These are phyloP conservation scores for Fusarium sarcochroum DNA, from an alignment of 2,329 filamentous ascomycete species.

Conservation along the genomic window DNA sequence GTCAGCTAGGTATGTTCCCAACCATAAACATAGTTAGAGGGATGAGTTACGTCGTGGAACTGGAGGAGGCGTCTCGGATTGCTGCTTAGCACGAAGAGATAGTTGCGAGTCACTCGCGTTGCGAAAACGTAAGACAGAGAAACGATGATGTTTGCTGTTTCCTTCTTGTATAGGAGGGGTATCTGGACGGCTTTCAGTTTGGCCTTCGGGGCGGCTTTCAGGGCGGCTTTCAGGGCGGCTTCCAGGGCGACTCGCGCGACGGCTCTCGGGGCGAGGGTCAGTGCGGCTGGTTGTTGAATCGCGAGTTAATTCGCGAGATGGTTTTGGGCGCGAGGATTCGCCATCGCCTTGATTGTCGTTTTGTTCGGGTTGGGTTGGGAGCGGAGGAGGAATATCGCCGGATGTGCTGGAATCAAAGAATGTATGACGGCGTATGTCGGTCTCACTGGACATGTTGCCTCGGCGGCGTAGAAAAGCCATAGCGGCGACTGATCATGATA, in stretches of 20 bases:
- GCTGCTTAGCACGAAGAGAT: conserved; percentile 79
- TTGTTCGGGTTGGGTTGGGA: conserved; percentile 42
- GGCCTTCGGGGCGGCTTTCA: too few relatives aligned
- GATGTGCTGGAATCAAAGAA: conserved; percentile 52
- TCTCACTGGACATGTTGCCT: conserved; percentile 71
- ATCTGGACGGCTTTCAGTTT: conserved; percentile 54
- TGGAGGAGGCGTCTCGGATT: conserved; percentile 70
- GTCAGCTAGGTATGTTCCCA: conserved; percentile 30
- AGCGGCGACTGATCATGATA: conserved; percentile 58
- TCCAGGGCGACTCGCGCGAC: conserved; percentile 28
- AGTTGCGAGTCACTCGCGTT: conserved; percentile 95
- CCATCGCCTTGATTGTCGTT: conserved; percentile 34
- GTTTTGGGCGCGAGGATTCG: conserved; percentile 40
- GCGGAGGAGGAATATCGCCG: conserved; percentile 46
- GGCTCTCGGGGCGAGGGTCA: conserved; percentile 19
- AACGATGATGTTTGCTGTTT: conserved; percentile 70
- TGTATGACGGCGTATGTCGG: conserved; percentile 69
- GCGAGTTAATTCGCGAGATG: conserved; percentile 46
- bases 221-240: conserved; percentile 25
- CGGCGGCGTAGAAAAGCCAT: conserved; percentile 75
- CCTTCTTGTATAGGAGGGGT: conserved; percentile 69
- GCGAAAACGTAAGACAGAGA: conserved; percentile 84
- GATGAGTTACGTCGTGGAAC: conserved; percentile 68
- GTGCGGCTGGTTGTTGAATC: conserved; percentile 24
- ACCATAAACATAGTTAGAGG: conserved; percentile 14